Percentiles rank a stretch among this genome's conserved stretches.
Conservation (phyloP, 371 early-diverging fungal genomes). For the Syncephalastrum racemosum region DNA sequence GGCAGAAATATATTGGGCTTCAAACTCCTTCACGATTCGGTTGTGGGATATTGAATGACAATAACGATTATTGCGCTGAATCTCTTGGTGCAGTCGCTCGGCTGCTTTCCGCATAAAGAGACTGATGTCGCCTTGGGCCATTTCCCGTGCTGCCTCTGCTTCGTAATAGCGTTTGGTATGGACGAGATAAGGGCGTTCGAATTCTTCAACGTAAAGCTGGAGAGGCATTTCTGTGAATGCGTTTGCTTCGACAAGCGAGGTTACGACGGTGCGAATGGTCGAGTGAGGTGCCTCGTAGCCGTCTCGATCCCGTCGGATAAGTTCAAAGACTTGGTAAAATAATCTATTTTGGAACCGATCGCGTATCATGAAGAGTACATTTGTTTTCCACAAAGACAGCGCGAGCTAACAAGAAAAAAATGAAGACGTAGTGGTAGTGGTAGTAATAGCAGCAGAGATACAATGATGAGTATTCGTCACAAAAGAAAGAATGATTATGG, state of each 20-base stretch:
- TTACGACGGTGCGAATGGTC: constrained; percentile 56
- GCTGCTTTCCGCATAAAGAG: constrained; percentile 66
- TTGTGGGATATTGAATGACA: constrained; percentile 71
- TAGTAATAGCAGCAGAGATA: neutral
- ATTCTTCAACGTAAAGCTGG: constrained; percentile 76
- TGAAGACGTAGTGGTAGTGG: neutral
- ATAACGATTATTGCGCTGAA: constrained; percentile 51
- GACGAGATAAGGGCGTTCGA: constrained; percentile 74
- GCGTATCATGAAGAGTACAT: constrained; percentile 65
- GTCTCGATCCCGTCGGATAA: constrained; percentile 71
- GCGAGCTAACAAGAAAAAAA: constrained; percentile 64
- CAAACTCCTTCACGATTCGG: constrained; percentile 71
- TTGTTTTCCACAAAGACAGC: constrained; percentile 71
- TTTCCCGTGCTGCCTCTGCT: constrained; percentile 63
- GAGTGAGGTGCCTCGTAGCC: constrained; percentile 61
- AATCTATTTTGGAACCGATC: constrained; percentile 63
- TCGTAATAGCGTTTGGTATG: constrained; percentile 74
- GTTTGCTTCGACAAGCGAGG: constrained; percentile 69
- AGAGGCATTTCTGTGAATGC: constrained; percentile 69
- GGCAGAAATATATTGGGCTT: constrained; percentile 70
- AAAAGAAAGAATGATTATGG: neutral
- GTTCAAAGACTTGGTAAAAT: constrained; percentile 69
- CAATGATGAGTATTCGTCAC: neutral
- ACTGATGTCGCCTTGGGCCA: constrained; percentile 62
- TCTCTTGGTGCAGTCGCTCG: constrained; percentile 61